Conservation (phyloP, 768 basidiomycete species). For the Filobasidium floriforme region DNA sequence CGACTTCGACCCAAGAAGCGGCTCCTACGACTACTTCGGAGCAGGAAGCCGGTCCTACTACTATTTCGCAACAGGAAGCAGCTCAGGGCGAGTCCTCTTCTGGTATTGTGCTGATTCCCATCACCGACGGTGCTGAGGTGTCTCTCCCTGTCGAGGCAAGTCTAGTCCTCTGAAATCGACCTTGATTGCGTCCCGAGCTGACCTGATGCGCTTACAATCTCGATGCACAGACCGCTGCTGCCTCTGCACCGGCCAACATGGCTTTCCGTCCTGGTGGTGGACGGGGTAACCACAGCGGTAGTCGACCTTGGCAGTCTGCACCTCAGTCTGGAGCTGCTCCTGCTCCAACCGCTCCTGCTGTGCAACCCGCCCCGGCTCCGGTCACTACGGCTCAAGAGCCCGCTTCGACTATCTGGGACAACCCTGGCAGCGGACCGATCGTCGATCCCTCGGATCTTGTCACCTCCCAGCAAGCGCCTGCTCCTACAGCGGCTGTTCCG, state of each 20-base stretch:
- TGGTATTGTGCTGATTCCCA: no score
- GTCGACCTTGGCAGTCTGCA: background rate
- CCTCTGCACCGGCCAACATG: background rate
- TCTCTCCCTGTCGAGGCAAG: no score
- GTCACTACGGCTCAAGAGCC: background rate
- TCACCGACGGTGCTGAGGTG: no score
- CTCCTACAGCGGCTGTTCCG: background rate
- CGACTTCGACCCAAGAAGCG: background rate
- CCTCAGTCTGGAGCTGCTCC: background rate
- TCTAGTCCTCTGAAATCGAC: background rate
- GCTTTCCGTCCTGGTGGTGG: constrained; percentile 2
- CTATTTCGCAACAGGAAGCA: background rate
- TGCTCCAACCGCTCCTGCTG: background rate
- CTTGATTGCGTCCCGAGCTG: background rate
- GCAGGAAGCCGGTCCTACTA: background rate
- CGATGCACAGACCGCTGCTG: background rate
- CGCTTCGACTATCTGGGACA: background rate
- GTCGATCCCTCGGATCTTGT: background rate
- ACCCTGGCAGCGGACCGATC: constrained; percentile 1
- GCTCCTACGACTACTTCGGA: background rate
- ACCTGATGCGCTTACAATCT: background rate
- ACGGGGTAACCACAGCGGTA: background rate
- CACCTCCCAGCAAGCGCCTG: background rate
- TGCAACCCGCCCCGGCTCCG: background rate
- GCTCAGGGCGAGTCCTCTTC: no score